These are phyloP conservation scores for Rhizopus stolonifer DNA, from an alignment of 371 early-diverging fungal genomes.

Conservation along the genomic window DNA sequence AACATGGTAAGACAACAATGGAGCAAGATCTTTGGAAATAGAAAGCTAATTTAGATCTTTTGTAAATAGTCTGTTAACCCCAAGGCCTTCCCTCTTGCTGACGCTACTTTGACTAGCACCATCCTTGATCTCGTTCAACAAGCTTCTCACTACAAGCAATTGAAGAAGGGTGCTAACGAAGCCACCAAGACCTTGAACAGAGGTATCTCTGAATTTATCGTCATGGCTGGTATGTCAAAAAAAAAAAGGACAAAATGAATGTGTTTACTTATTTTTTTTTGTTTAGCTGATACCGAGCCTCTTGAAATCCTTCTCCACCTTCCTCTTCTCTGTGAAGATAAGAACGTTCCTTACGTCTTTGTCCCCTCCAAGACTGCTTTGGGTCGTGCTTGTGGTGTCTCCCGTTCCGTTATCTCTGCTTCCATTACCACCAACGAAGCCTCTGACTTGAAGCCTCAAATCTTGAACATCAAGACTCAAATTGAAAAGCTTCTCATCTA, in stretches of 20 bases:
- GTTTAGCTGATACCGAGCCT: constrained; percentile 92
- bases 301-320: constrained; percentile 97
- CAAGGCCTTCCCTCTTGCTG: constrained; percentile 93
- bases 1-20: too few relatives aligned
- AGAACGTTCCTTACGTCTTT: constrained; percentile 99
- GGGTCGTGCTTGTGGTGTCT: constrained; percentile 98
- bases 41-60: constrained; percentile 16
- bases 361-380: constrained; percentile 96
- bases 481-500: constrained; percentile 93
- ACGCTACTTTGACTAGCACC: constrained; percentile 86
- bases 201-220: constrained; percentile 98
- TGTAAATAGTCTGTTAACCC: constrained; percentile 60
- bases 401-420: constrained; percentile 91
- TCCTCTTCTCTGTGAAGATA: constrained; percentile 98
- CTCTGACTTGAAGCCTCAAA: constrained; percentile 92
- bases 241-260: neutral
- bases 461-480: constrained; percentile 85
- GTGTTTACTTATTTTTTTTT: constrained; percentile 1
- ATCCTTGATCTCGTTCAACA: constrained; percentile 96
- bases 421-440: constrained; percentile 97
- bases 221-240: constrained; percentile 81
- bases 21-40: too few relatives aligned
- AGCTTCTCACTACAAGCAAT: constrained; percentile 97
- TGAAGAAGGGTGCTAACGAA: constrained; percentile 99
- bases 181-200: constrained; percentile 99